phyloP scores from a whole-genome alignment of 352 stramenopile genomes.

The Phytophthora nicotianae region DNA sequence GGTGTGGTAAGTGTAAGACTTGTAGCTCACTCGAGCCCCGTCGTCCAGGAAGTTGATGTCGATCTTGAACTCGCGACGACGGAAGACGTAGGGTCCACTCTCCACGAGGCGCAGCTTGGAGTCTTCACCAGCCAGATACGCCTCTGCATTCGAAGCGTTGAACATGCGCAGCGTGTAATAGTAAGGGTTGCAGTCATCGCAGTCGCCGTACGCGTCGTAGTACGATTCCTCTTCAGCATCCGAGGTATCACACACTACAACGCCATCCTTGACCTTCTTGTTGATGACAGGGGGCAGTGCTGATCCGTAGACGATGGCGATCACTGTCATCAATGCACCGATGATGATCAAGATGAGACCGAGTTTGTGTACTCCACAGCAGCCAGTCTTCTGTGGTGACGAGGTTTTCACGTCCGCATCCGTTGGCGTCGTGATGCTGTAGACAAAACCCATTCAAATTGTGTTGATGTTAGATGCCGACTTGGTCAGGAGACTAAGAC shows the following conservation, averaged over 20 bases:
- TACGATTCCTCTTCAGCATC: conserved; percentile 44
- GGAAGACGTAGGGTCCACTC: conserved; percentile 66
- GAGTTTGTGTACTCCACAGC: neutral
- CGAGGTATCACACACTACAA: conserved; percentile 45
- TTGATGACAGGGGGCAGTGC: conserved; percentile 43
- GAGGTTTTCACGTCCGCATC: neutral
- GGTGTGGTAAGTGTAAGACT: conserved; percentile 69
- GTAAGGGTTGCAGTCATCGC: conserved; percentile 58
- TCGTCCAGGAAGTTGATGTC: conserved; percentile 58
- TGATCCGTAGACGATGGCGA: conserved; percentile 50
- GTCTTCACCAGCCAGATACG: conserved; percentile 40
- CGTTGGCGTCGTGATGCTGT: neutral
- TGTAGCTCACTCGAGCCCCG: conserved; percentile 54
- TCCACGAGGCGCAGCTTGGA: conserved; percentile 62
- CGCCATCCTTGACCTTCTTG: conserved; percentile 44
- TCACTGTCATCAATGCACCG: conserved; percentile 36
- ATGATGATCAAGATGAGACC: conserved; percentile 5
- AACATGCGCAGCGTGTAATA: conserved; percentile 52
- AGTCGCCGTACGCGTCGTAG: conserved; percentile 60
- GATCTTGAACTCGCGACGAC: conserved; percentile 53
- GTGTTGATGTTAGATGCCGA: neutral
- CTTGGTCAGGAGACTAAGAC: neutral
- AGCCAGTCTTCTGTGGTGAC: neutral
- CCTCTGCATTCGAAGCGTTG: conserved; percentile 46
- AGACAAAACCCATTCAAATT: neutral